phyloP scores from a whole-genome alignment of 371 early-diverging fungal genomes.

The Lichtheimia hyalospora region DNA sequence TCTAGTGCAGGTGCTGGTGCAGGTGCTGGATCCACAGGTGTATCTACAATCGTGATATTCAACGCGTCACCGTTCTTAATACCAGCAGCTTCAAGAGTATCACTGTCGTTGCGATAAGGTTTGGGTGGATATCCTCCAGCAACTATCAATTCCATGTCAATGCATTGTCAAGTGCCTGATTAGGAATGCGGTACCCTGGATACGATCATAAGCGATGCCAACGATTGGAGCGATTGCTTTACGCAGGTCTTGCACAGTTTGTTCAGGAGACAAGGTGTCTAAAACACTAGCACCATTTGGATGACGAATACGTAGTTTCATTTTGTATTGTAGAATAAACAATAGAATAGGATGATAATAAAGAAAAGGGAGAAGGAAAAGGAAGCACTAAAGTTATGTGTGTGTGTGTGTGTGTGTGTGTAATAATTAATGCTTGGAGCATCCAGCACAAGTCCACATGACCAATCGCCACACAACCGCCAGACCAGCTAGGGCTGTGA shows the following conservation, averaged over 20 bases:
- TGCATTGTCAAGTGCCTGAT: conserved; percentile 7
- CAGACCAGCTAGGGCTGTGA: conserved; percentile 25
- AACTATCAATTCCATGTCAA: conserved; percentile 20
- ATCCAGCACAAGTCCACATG: conserved; percentile 23
- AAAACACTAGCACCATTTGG: conserved; percentile 17
- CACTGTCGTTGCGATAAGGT: conserved; percentile 17
- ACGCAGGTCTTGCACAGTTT: conserved; percentile 9
- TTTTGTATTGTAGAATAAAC: conserved; percentile 3
- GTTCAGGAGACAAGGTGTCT: conserved; percentile 9
- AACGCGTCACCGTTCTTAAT: conserved; percentile 40
- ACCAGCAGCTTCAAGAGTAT: conserved; percentile 16
- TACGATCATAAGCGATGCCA: not conserved
- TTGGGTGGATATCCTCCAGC: conserved; percentile 48
- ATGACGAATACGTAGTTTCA: conserved; percentile 29
- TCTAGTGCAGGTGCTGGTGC: not conserved
- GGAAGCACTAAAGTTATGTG: too few relatives aligned
- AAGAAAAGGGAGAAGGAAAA: not conserved
- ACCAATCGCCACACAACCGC: conserved; percentile 25
- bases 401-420: too few relatives aligned
- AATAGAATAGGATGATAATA: conserved; percentile 2
- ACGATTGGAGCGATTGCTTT: conserved; percentile 10
- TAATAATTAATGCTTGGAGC: conserved; percentile 9
- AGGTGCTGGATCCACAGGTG: not conserved
- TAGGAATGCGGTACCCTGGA: conserved; percentile 13
- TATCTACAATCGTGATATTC: conserved; percentile 21